A percentile compares a stretch with the other conserved stretches of the same genome.
phyloP scores from a whole-genome alignment of 176 grass and related monocot genomes.

The Thinopyrum elongatum region DNA sequence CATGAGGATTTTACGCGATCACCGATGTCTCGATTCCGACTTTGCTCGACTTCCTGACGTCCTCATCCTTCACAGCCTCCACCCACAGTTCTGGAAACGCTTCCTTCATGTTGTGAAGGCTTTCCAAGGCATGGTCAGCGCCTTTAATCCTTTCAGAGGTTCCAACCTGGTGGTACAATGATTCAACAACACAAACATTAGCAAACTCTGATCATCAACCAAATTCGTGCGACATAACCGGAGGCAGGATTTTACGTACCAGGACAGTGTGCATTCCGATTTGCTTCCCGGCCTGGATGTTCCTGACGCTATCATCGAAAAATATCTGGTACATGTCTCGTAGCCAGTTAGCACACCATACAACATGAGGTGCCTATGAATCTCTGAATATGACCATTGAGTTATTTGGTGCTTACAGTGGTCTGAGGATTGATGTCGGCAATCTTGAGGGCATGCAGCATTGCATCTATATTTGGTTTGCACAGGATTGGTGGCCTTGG shows the following conservation, averaged over 20 bases:
- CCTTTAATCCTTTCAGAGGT: conserved; percentile 66
- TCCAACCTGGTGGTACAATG: conserved; percentile 48
- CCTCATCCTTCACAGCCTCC: conserved; percentile 67
- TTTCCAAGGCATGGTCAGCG: conserved; percentile 81
- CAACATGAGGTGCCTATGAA: neutral
- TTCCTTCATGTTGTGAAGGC: conserved; percentile 82
- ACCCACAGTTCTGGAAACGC: conserved; percentile 80
- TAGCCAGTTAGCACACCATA: neutral
- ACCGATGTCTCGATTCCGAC: conserved; percentile 70
- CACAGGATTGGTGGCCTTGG: conserved; percentile 72
- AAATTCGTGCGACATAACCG: no score
- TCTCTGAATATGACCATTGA: neutral
- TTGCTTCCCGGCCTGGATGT: conserved; percentile 75
- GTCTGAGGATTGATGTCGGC: conserved; percentile 66
- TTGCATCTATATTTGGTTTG: conserved; percentile 77
- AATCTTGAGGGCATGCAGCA: conserved; percentile 62
- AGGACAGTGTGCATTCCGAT: conserved; percentile 62
- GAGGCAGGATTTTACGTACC: conserved; percentile 8
- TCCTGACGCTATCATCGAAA: conserved; percentile 77
- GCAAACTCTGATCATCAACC: neutral
- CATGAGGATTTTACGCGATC: conserved; percentile 38
- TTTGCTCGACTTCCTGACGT: conserved; percentile 62
- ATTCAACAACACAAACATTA: neutral
- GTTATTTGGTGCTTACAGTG: conserved; percentile 52
- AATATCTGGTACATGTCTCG: conserved; percentile 54